phyloP scores from a whole-genome alignment of 257 asterid genomes.

The Voacanga thouarsii region DNA sequence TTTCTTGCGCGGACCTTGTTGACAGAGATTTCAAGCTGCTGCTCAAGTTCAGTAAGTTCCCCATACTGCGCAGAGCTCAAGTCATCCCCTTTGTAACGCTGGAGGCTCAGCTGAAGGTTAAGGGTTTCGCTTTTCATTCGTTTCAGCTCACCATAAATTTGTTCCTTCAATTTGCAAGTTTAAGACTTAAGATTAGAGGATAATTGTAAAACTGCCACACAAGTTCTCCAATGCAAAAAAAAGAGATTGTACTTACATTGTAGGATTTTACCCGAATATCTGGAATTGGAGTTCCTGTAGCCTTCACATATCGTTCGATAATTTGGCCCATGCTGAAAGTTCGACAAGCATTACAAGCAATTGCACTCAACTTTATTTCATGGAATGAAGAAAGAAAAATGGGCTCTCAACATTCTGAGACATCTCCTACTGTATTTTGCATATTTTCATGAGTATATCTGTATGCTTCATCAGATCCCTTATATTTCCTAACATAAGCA shows the following conservation, averaged over 20 bases:
- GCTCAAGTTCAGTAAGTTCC: conserved; percentile 57
- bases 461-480: neutral
- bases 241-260: conserved; percentile 23
- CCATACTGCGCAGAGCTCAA: conserved; percentile 49
- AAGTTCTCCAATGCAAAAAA: neutral
- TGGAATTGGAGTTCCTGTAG: conserved; percentile 42
- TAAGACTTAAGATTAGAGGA: neutral
- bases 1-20: conserved; percentile 67
- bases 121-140: conserved; percentile 57
- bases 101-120: conserved; percentile 64
- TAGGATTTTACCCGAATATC: conserved; percentile 30
- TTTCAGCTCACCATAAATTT: conserved; percentile 39
- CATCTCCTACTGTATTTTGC: neutral
- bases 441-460: neutral
- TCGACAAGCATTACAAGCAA: neutral
- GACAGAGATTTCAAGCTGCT: conserved; percentile 53
- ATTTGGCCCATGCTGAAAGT: conserved; percentile 65
- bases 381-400: neutral
- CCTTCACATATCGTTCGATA: conserved; percentile 52
- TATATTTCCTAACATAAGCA: neutral
- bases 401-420: no score
- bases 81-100: conserved; percentile 69
- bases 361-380: neutral
- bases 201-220: no score
- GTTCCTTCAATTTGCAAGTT: conserved; percentile 33